A percentile compares a stretch with the other conserved stretches of the same genome.
These are phyloP conservation scores for Leptomonas pyrrhocoris DNA, from an alignment of 208 protist genomes.

Conservation along the genomic window DNA sequence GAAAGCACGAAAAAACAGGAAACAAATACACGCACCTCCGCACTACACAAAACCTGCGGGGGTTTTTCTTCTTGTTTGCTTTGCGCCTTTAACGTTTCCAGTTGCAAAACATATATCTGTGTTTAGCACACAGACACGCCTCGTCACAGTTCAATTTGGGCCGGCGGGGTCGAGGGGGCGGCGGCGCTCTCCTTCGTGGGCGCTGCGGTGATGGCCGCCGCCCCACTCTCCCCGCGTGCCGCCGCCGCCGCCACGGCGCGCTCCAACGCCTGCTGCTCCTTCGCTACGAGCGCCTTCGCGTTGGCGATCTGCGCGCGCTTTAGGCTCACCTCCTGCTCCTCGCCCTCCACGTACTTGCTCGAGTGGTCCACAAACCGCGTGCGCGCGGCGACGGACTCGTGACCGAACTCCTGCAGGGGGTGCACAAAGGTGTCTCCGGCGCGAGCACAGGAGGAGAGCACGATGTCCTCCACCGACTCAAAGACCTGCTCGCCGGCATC, in stretches of 20 bases:
- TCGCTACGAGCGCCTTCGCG: conserved; percentile 64
- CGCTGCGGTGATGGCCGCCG: conserved; percentile 9
- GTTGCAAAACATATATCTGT: neutral
- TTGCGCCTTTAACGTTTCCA: neutral
- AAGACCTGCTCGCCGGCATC: conserved; percentile 83
- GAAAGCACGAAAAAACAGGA: no score
- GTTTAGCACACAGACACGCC: neutral
- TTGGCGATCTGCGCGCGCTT: conserved; percentile 64
- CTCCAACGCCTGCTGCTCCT: conserved; percentile 62
- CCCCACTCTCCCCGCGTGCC: neutral
- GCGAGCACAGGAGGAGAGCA: conserved; percentile 54
- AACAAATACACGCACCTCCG: no score
- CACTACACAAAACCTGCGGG: no score
- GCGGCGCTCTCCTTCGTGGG: neutral
- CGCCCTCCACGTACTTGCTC: conserved; percentile 77
- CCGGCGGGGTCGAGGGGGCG: neutral
- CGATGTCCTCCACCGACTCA: conserved; percentile 65
- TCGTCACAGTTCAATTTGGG: conserved; percentile 2
- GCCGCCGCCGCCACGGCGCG: conserved; percentile 41
- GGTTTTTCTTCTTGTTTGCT: no score
- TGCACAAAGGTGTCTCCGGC: conserved; percentile 60
- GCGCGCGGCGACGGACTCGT: conserved; percentile 68
- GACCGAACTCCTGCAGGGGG: conserved; percentile 79
- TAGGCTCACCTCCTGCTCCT: conserved; percentile 73
- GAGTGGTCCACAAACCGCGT: conserved; percentile 72